Conservation (phyloP, 139 green algal genomes). For the Chlorella sp. region DNA sequence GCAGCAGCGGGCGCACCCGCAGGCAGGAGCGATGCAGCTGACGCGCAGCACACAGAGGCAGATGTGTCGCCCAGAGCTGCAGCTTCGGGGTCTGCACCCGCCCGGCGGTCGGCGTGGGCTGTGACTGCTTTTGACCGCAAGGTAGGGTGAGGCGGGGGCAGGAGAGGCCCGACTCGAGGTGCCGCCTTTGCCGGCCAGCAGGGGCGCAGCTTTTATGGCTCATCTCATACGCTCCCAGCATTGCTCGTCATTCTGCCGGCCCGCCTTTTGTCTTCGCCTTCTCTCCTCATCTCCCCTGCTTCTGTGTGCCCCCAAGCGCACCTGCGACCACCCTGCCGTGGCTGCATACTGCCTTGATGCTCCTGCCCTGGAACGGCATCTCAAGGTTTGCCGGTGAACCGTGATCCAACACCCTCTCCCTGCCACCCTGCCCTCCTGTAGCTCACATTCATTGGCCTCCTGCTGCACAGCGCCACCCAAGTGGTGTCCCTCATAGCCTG, state of each 20-base stretch:
- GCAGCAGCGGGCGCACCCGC: too few relatives aligned
- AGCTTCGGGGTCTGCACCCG: too few relatives aligned
- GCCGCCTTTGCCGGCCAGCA: neutral
- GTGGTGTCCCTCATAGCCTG: neutral
- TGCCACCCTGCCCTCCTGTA: neutral
- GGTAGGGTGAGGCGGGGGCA: neutral
- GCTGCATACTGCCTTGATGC: too few relatives aligned
- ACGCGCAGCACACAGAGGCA: too few relatives aligned
- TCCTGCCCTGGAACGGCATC: too few relatives aligned
- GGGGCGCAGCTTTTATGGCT: neutral
- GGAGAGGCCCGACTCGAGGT: too few relatives aligned
- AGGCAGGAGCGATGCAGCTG: too few relatives aligned
- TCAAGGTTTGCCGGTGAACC: too few relatives aligned
- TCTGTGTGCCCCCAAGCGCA: neutral
- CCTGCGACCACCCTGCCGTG: too few relatives aligned
- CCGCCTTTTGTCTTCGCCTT: too few relatives aligned
- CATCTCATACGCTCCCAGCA: neutral
- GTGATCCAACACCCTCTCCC: neutral
- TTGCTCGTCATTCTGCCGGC: too few relatives aligned
- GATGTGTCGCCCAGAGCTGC: too few relatives aligned
- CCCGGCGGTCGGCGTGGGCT: neutral
- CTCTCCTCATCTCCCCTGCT: neutral
- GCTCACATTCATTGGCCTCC: neutral
- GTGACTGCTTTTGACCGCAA: neutral
- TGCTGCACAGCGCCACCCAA: slow-evolving; percentile 4